Base-by-base conservation (phyloP, 768 basidiomycete species). In the Tricholoma flavovirens region DNA sequence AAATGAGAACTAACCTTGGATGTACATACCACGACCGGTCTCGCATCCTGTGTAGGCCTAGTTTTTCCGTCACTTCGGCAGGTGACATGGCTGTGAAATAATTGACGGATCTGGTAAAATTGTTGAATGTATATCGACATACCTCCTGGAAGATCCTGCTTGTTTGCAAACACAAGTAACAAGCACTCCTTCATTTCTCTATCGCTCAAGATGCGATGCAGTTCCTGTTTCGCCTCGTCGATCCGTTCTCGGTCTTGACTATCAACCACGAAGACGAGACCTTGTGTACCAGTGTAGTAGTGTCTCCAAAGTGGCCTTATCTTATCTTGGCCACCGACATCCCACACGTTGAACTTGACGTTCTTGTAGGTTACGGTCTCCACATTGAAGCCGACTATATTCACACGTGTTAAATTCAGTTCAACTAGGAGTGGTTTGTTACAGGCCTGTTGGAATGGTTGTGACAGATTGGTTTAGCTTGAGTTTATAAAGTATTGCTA, bases 331-430 rank as follows among this genome's bases (percentile, higher is more conserved):
- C 96, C 96, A 65, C 96, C 96, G 38, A 98, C 96, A 68, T 97
- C 93, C 93, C 93, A 90, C 6, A 91, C 88, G 62, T 92, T 93
- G 77, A 93, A 93, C 70, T 91, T 91, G 67, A 93, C 94, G 59
- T 98, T 98, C 82, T 97, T 97, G 77, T 98, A 98, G 48, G 94
- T 97, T 53, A 98, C 96, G 3, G 96, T 98, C 75, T 98, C 96
- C 58, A 98, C 96, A 67, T 98, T 98, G 83, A 98, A 98, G 21
- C 96, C 96, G 69, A 97, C 93, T 93, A 56, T 35, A 36, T 12
- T 26, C 35, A 59, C 17, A 49, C 55, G 40, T 55, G 57, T 50
- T 43, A 51, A 33, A 42, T 35, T 58, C 51, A 36, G 43, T 46
- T 6, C 15, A n/a, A 48, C 15, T 10, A 24, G 24, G 21, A 45